Percentiles rank a stretch among this genome's conserved stretches.
These are phyloP conservation scores for Lachnellula hyalina DNA, from an alignment of 2,329 filamentous ascomycete genomes.

Conservation along the genomic window DNA sequence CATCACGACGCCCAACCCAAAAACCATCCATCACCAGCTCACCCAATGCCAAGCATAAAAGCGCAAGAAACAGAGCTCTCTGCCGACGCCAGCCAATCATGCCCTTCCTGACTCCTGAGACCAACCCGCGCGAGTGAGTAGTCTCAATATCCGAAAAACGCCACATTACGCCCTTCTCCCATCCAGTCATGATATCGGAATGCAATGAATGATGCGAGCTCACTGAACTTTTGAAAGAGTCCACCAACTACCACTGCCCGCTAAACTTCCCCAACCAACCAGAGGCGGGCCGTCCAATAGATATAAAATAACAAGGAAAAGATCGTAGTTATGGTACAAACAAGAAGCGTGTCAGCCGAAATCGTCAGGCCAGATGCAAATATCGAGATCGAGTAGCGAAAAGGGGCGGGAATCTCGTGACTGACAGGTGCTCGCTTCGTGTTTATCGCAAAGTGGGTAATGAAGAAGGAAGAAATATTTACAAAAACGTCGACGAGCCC, in stretches of 20 bases:
- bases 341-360: conserved; percentile 21
- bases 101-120: conserved; percentile 24
- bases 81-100: conserved; percentile 26
- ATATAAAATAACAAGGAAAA: conserved; percentile 24
- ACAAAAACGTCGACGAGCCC: conserved; percentile 24
- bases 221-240: conserved; percentile 28
- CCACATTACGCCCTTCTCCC: conserved; percentile 23
- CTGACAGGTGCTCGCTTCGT: conserved; percentile 18
- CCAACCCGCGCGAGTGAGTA: conserved; percentile 20
- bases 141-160: conserved; percentile 19
- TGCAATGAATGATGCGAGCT: conserved; percentile 9
- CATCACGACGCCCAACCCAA: conserved; percentile 12
- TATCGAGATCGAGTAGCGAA: conserved; percentile 18
- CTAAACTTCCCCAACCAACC: conserved; percentile 20
- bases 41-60: conserved; percentile 16
- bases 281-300: conserved; percentile 17
- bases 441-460: conserved; percentile 27
- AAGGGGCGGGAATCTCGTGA: conserved; percentile 17
- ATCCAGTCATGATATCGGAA: conserved; percentile 30
- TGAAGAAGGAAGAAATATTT: conserved; percentile 29
- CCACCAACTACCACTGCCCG: conserved; percentile 17
- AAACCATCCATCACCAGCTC: not conserved
- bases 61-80: conserved; percentile 25
- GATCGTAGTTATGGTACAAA: conserved; percentile 31
- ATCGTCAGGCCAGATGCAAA: conserved; percentile 16